phyloP scores from a whole-genome alignment of 2,329 filamentous ascomycete species.

The Grosmannia penicillata region DNA sequence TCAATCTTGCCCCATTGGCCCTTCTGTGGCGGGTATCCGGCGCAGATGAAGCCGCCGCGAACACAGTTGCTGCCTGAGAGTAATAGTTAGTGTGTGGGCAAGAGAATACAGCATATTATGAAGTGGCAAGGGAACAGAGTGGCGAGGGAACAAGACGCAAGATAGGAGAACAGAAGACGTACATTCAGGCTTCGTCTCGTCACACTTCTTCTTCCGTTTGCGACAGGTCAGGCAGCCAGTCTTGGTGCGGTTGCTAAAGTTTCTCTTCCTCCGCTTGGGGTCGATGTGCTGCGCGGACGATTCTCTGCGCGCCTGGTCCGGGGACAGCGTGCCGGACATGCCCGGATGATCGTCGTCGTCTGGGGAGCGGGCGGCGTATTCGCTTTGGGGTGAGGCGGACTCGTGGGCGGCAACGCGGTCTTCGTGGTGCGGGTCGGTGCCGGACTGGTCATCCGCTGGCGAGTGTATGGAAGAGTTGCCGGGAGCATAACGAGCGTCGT shows the following conservation, averaged over 20 bases:
- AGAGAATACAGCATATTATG: constrained; percentile 2
- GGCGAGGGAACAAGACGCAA: constrained; percentile 2
- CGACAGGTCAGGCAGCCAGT: constrained; percentile 90
- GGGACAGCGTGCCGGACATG: constrained; percentile 28
- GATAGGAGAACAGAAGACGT: constrained; percentile 23
- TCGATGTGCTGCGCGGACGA: constrained; percentile 36
- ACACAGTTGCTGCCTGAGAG: constrained; percentile 68
- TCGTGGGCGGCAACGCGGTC: constrained; percentile 10
- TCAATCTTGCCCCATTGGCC: constrained; percentile 68
- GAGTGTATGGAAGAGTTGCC: constrained; percentile 28
- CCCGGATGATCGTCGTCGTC: constrained; percentile 35
- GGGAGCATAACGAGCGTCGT: constrained; percentile 27
- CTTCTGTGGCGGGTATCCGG: constrained; percentile 74
- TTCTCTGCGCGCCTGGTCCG: constrained; percentile 28
- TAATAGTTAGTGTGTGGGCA: constrained; percentile 2
- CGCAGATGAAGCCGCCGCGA: constrained; percentile 78
- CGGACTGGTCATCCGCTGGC: constrained; percentile 30
- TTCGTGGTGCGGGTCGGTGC: constrained; percentile 20
- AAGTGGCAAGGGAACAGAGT: constrained; percentile 1
- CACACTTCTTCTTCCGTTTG: constrained; percentile 92
- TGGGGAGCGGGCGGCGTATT: constrained; percentile 37
- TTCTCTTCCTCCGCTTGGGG: constrained; percentile 56
- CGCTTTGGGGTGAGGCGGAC: constrained; percentile 29
- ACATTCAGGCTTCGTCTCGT: constrained; percentile 89
- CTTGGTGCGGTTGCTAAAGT: constrained; percentile 92